Conservation (phyloP, 1,284 basidiomycete genomes). For the Malassezia sp. region DNA sequence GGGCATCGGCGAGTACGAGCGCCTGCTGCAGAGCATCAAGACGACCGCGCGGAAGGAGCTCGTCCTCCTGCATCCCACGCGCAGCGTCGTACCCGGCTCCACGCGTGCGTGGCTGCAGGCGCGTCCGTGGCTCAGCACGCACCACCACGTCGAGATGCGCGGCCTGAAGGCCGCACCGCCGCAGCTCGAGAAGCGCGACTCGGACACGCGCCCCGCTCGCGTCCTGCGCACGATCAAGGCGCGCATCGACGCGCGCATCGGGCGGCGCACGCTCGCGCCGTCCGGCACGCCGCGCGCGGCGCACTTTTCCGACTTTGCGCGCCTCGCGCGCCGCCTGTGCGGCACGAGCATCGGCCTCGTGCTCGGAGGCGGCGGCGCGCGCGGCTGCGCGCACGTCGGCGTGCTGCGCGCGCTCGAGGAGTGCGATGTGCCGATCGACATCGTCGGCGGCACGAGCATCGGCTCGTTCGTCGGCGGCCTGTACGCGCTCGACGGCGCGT, state of each 20-base stretch:
- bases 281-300: slow-evolving; percentile 54
- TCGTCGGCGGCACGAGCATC: slow-evolving; percentile 70
- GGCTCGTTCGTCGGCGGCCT: slow-evolving; percentile 83
- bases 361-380: slow-evolving; percentile 86
- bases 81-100: slow-evolving; percentile 75
- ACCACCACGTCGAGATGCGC: slow-evolving; percentile 76
- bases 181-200: slow-evolving; percentile 13
- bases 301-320: slow-evolving; percentile 80
- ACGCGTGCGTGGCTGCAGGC: slow-evolving; percentile 94
- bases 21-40: slow-evolving; percentile 74
- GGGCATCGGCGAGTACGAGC: slow-evolving; percentile 75
- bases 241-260: slow-evolving; percentile 74
- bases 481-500: slow-evolving; percentile 84
- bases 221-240: slow-evolving; percentile 68
- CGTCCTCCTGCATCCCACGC: slow-evolving; percentile 81
- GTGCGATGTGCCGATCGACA: slow-evolving; percentile 81
- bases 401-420: slow-evolving; percentile 84
- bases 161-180: slow-evolving; percentile 46
- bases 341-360: slow-evolving; percentile 88
- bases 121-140: slow-evolving; percentile 86
- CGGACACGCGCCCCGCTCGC: slow-evolving; percentile 74
- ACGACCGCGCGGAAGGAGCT: slow-evolving; percentile 95
- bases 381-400: slow-evolving; percentile 85
- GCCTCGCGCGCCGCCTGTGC: slow-evolving; percentile 78
- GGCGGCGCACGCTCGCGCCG: slow-evolving; percentile 50